phyloP scores from a whole-genome alignment of 768 basidiomycete genomes.

The Hysterangium stoloniferum region DNA sequence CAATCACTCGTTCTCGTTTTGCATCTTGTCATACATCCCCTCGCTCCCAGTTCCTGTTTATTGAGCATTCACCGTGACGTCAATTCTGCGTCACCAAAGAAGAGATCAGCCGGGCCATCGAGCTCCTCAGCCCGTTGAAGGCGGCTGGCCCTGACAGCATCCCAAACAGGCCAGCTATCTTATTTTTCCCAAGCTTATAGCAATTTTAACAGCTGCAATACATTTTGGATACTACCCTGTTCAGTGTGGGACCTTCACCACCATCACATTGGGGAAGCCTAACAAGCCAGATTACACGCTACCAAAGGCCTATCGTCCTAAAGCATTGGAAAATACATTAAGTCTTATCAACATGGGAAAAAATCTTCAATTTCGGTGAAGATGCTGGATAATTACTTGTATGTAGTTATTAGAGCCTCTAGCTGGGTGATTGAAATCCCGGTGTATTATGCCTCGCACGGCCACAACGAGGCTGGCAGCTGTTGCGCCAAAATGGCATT shows the following conservation, averaged over 20 bases:
- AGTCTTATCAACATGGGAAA: conserved; percentile 23
- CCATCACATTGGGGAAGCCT: conserved; percentile 22
- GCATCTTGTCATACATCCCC: too few relatives aligned
- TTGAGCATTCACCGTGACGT: too few relatives aligned
- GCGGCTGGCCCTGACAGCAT: conserved; percentile 16
- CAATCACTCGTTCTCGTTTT: too few relatives aligned
- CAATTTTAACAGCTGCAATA: background rate
- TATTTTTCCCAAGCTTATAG: background rate
- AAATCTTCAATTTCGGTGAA: conserved; percentile 11
- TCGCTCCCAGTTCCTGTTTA: too few relatives aligned
- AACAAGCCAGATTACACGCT: conserved; percentile 18
- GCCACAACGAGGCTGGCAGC: too few relatives aligned
- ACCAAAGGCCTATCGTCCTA: conserved; percentile 40
- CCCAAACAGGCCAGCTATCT: background rate
- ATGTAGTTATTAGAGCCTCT: too few relatives aligned
- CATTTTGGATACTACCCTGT: conserved; percentile 15
- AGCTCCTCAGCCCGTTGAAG: conserved; percentile 15
- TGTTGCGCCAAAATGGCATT: too few relatives aligned
- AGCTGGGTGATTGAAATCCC: too few relatives aligned
- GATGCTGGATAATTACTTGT: too few relatives aligned
- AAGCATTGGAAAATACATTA: conserved; percentile 12
- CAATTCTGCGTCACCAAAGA: conserved; percentile 21
- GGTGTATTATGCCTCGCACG: too few relatives aligned
- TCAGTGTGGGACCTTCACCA: background rate
- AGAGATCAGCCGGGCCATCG: conserved; percentile 18